These are phyloP conservation scores for Termitomyces sp. DNA, from an alignment of 768 basidiomycete species.

Conservation along the genomic window DNA sequence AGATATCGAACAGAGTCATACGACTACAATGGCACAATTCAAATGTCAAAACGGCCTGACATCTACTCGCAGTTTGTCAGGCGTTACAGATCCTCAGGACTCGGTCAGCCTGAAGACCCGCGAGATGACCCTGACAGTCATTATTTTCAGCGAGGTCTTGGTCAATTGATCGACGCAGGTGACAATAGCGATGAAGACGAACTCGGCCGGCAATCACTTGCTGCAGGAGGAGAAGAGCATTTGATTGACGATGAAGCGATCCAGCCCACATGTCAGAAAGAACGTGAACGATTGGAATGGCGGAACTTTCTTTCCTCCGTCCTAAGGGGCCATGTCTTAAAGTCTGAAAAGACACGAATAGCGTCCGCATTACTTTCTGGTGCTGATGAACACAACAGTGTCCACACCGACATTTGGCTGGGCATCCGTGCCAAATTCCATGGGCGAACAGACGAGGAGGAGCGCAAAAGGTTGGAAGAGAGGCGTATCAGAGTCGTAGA, in stretches of 20 bases:
- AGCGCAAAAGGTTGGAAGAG: slow-evolving; percentile 77
- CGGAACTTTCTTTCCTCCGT: slow-evolving; percentile 94
- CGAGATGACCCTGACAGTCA: slow-evolving; percentile 81
- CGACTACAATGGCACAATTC: slow-evolving; percentile 8
- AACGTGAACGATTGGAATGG: slow-evolving; percentile 89
- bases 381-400: slow-evolving; percentile 62
- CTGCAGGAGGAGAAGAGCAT: slow-evolving; percentile 43
- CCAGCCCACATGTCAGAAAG: slow-evolving; percentile 65
- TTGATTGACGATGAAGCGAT: slow-evolving; percentile 58
- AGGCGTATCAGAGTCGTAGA: slow-evolving; percentile 78
- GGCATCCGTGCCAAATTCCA: slow-evolving; percentile 86
- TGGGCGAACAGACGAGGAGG: slow-evolving; percentile 76
- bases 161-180: slow-evolving; percentile 60
- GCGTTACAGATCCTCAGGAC: slow-evolving; percentile 60
- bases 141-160: slow-evolving; percentile 70
- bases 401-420: slow-evolving; percentile 77
- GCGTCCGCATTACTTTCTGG: slow-evolving; percentile 70
- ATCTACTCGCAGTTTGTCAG: slow-evolving; percentile 79
- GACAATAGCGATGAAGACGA: slow-evolving; percentile 80
- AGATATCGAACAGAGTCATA: slow-evolving; percentile 20
- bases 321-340: slow-evolving; percentile 89
- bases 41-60: slow-evolving; percentile 38
- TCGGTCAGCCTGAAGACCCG: slow-evolving; percentile 60
- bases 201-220: slow-evolving; percentile 35
- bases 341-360: slow-evolving; percentile 91